Percentiles rank a stretch among this genome's conserved stretches.
These are phyloP conservation scores for Naematelia aurantialba DNA, from an alignment of 768 basidiomycete species.

Conservation along the genomic window DNA sequence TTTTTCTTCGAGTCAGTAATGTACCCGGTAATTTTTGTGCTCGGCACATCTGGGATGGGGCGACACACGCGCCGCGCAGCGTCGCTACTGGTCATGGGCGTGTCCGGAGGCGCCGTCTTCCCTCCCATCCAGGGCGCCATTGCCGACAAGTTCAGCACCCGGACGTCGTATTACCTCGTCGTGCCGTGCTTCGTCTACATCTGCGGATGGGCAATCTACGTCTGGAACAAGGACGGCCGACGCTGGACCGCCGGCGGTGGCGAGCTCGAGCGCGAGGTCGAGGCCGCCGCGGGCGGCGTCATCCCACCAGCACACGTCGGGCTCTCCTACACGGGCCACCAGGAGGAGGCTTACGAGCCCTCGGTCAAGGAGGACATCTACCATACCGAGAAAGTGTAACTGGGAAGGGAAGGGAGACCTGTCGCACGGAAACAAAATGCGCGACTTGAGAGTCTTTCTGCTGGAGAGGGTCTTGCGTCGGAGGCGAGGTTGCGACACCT, in stretches of 20 bases:
- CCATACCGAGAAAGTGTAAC: neutral
- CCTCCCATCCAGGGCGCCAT: slow-evolving; percentile 50
- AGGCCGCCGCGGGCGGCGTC: slow-evolving; percentile 16
- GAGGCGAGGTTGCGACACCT: no score
- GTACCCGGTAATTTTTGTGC: slow-evolving; percentile 55
- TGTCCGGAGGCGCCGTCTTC: slow-evolving; percentile 47
- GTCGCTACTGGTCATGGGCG: slow-evolving; percentile 47
- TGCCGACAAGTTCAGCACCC: slow-evolving; percentile 42
- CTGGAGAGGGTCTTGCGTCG: no score
- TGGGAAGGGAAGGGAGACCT: no score
- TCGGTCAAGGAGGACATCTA: neutral
- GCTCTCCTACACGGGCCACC: slow-evolving; percentile 21
- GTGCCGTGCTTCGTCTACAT: slow-evolving; percentile 44
- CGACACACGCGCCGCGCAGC: slow-evolving; percentile 50
- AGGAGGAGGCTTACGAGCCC: neutral
- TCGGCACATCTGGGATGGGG: slow-evolving; percentile 47
- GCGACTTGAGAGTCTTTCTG: no score
- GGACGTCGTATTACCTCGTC: slow-evolving; percentile 40
- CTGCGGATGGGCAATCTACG: slow-evolving; percentile 37
- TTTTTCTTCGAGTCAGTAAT: slow-evolving; percentile 69
- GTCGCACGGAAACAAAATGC: no score
- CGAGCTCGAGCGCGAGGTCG: slow-evolving; percentile 21
- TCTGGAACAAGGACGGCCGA: slow-evolving; percentile 44
- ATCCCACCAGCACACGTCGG: slow-evolving; percentile 25
- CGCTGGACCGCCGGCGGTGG: slow-evolving; percentile 15